Base-by-base conservation (phyloP, 2,329 filamentous ascomycete species). In the Curvularia sp. region DNA sequence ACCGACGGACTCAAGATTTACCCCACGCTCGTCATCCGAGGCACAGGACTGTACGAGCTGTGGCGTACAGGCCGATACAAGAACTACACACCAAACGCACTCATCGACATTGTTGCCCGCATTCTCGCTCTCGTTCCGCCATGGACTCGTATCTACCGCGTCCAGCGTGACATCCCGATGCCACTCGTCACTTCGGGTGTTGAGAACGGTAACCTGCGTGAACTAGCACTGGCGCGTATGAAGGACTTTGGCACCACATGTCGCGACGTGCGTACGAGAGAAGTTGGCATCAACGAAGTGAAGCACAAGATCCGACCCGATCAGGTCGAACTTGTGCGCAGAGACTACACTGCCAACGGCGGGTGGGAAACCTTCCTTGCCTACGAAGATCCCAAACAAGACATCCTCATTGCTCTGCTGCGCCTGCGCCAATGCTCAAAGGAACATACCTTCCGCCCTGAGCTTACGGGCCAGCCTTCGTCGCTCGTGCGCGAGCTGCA, bases 151-250 rank as follows among this genome's bases (percentile, higher is more conserved):
- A 99, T 99, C 72, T 99, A 99, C 81, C 92, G 95, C 60, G 95
- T 99, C 0, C 95, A 99, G 81, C 88, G 95, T 76, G 95, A 99
- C 79, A 99, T 99, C 58, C 95, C 95, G n/a, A 99, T 99, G 95
- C 95, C 95, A 0, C 84, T 99, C 24, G 96, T 99, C n/a, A 98
- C 95, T 0, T 96, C 94, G 0, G 95, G 95, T 41, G 95, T 99
- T 0, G 95, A 99, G 80, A 99, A 99, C 69, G 95, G 95, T 61
- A 99, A 99, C 75, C 82, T 99, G 39, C 88, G 95, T 62, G 95
- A 99, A 77, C 82, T 99, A 49, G 94, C 95, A 0, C 82, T 99
- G 55, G 93, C 93, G n/a, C 86, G 95, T 22, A 99, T 99, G 96
- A 97, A 97, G 78, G 95, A 99, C 76, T 98, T 99, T 68, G 96